Evolutionary conservation across 805 yeast species (phyloP), one percentile per base, ranked within the genome.

Genomic region (Candida tammaniensis): DNA sequence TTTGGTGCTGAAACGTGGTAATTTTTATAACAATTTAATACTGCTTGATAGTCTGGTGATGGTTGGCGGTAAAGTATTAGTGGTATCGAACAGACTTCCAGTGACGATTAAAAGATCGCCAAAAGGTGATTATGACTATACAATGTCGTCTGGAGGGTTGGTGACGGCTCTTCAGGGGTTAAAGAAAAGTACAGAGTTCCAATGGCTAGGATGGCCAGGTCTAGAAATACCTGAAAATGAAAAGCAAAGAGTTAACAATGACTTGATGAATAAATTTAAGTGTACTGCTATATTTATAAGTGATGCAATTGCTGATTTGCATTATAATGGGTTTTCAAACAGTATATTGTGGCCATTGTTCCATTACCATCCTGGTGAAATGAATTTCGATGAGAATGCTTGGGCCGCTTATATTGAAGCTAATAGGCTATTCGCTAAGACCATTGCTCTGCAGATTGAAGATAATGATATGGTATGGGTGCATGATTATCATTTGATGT

Each of bases 321-420:
- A 93, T 63, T 93, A 93, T 64, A 93, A 94, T 56, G 98, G 98
- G 19, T 93, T 94, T 61, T 77, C 87, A 43, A 93, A 93, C 61
- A 84, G 95, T 11, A 93, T 93, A 44, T 66, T 93, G 44, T 93
- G 99, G 99, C 99, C 99, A 1, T 64, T 94, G 42, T 93, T 93
- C 68, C 99, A 93, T 59, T 93, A 93, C 61, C 98, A 93, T 55
- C 98, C 99, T 0, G 98, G 98, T 42, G 98, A 94, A 59, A 93
- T 94, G 84, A 89, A 86, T 56, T 93, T 93, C 54, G 98, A 93
- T 60, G 98, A 93, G 57, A 79, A 78, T 42, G 96, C 97, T 1
- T 93, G 98, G 98, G 89, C 89, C 35, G 98, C 98, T 1, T 93
- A 93, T 58, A 84, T 87, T 36, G 93, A 87, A 56, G 98, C 98